phyloP scores from a whole-genome alignment of 2,329 filamentous ascomycete species.

The Penicillium sp. region DNA sequence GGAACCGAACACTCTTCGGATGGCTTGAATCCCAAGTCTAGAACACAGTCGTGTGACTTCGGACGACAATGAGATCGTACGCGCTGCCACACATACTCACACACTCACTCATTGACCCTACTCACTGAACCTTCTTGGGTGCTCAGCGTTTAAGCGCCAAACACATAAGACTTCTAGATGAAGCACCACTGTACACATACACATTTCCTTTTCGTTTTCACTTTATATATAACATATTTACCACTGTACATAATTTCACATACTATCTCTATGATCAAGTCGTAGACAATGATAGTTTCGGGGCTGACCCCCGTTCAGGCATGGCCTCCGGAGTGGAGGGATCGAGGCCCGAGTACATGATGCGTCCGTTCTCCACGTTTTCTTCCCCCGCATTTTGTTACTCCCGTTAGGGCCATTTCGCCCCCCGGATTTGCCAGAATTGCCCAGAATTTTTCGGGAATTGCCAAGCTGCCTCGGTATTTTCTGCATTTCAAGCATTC shows the following conservation, averaged over 20 bases:
- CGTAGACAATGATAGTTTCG: conserved; percentile 14
- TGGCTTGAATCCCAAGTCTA: neutral
- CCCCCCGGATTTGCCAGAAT: conserved; percentile 11
- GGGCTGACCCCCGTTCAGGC: conserved; percentile 17
- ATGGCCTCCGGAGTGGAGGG: conserved; percentile 3
- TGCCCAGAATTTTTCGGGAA: conserved; percentile 5
- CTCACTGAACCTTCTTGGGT: neutral
- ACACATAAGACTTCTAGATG: neutral
- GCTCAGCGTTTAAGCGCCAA: neutral
- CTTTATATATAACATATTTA: neutral
- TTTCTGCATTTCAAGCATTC: conserved; percentile 19
- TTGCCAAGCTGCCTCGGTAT: conserved; percentile 29
- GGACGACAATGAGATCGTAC: neutral
- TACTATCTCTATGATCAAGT: neutral
- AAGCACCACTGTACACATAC: neutral
- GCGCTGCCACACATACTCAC: neutral
- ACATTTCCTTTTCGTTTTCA: neutral
- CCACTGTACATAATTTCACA: neutral
- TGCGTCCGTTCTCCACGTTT: conserved; percentile 21
- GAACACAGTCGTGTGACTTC: neutral
- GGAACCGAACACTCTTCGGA: neutral
- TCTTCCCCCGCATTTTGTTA: conserved; percentile 25
- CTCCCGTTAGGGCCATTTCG: conserved; percentile 3
- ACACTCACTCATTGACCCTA: no score
- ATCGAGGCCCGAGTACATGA: conserved; percentile 8